Conservation (phyloP, 257 asterid species). For the Przewalskia tangutica region DNA sequence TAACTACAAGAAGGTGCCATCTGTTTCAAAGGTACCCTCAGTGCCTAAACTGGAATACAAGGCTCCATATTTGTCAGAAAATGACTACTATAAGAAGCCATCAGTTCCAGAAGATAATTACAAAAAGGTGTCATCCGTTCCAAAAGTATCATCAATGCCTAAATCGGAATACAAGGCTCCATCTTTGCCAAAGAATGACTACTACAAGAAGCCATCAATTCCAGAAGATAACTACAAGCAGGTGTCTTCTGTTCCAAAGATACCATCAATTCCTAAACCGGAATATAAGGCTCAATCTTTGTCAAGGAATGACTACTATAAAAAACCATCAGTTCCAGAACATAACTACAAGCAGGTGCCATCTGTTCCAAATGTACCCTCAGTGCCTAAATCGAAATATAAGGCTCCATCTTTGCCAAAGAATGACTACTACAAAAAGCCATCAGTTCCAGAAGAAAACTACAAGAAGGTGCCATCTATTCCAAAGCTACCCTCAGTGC, state of each 20-base stretch:
- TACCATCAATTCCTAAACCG: not conserved
- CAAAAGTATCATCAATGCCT: accelerated
- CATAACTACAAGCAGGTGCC: not conserved
- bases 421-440: not conserved
- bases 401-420: not conserved
- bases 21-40: not conserved
- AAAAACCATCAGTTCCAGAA: not conserved
- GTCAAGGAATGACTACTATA: not conserved
- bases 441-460: not conserved
- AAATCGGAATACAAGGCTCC: not conserved
- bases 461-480: not conserved
- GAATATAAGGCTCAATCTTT: not conserved
- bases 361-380: not conserved
- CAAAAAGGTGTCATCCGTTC: not conserved
- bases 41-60: not conserved
- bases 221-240: not conserved
- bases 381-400: accelerated
- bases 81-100: not conserved
- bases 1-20: not conserved
- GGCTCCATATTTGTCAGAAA: not conserved
- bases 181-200: not conserved
- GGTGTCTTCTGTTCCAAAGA: not conserved
- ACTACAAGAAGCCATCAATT: not conserved
- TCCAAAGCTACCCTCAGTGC: not conserved
- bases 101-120: not conserved